Percentiles rank a stretch among this genome's conserved stretches.
Conservation (phyloP, 1,284 basidiomycete genomes). For the Lignosus rhinocerotis region DNA sequence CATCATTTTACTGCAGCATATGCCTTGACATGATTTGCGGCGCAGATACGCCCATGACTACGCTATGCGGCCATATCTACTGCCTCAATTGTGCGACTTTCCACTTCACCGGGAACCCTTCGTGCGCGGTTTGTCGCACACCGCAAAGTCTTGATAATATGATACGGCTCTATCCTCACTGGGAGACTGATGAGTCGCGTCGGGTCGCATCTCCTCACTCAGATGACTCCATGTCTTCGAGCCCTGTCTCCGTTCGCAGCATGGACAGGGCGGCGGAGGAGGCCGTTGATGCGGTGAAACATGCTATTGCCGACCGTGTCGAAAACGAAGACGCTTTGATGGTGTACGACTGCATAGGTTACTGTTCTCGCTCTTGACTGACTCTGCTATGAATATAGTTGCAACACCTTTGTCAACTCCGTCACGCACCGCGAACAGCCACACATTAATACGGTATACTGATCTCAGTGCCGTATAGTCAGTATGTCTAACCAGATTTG, state of each 20-base stretch:
- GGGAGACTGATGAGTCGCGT: slow-evolving; percentile 4
- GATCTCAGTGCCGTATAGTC: neutral
- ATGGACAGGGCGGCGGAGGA: slow-evolving; percentile 15
- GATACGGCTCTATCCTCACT: slow-evolving; percentile 27
- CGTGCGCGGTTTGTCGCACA: slow-evolving; percentile 30
- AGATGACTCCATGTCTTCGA: slow-evolving; percentile 7
- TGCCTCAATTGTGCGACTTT: slow-evolving; percentile 32
- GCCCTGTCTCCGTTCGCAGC: slow-evolving; percentile 12
- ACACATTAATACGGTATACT: slow-evolving; percentile 17
- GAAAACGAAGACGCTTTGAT: slow-evolving; percentile 14
- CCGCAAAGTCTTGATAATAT: slow-evolving; percentile 23
- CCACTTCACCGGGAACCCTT: slow-evolving; percentile 23
- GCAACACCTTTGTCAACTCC: slow-evolving; percentile 23
- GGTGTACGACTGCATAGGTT: neutral
- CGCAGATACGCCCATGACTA: slow-evolving; percentile 20
- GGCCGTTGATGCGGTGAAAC: slow-evolving; percentile 9
- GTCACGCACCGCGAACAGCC: slow-evolving; percentile 16
- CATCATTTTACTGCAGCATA: slow-evolving; percentile 27
- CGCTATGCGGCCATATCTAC: slow-evolving; percentile 33
- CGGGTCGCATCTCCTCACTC: neutral
- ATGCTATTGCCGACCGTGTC: slow-evolving; percentile 10
- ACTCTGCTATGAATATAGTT: neutral
- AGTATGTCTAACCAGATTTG: neutral
- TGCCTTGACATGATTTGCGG: slow-evolving; percentile 27
- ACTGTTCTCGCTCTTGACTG: neutral